Conservation (phyloP, 1,139 yeast species). For the Kodamaea plutei region DNA sequence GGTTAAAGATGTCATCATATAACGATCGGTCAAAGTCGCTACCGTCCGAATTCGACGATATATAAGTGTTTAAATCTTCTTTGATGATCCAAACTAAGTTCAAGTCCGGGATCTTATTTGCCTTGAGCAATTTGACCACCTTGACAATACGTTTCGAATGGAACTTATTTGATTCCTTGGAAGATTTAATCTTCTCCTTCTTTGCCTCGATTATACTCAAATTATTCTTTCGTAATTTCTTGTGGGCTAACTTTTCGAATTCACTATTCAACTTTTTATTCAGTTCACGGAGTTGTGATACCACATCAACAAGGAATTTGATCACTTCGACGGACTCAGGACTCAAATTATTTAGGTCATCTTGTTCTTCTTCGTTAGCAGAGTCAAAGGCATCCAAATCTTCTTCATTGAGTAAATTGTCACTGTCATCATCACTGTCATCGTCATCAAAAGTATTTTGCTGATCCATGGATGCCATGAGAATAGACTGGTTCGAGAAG, state of each 20-base stretch:
- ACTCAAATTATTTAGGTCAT: constrained; percentile 21
- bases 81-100: constrained; percentile 35
- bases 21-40: constrained; percentile 37
- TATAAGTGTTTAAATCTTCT: constrained; percentile 38
- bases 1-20: constrained; percentile 41
- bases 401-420: constrained; percentile 7
- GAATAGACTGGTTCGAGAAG: constrained; percentile 44
- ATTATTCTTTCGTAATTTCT: constrained; percentile 40
- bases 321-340: constrained; percentile 33
- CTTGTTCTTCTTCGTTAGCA: constrained; percentile 21
- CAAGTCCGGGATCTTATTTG: constrained; percentile 28
- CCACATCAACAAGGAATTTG: constrained; percentile 11
- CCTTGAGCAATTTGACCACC: constrained; percentile 29
- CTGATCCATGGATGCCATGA: constrained; percentile 41
- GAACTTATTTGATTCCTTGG: constrained; percentile 32
- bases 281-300: constrained; percentile 24
- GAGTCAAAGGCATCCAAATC: constrained; percentile 12
- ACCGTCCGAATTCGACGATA: constrained; percentile 39
- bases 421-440: constrained; percentile 13
- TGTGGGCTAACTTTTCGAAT: constrained; percentile 36
- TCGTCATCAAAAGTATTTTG: constrained; percentile 20
- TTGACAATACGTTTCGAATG: constrained; percentile 37
- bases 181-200: constrained; percentile 41
- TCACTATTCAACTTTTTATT: constrained; percentile 31
- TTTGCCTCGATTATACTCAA: constrained; percentile 36